Evolutionary conservation across 2,329 filamentous ascomycete species (phyloP).

Genomic region (Fusarium praegraminearum): DNA sequence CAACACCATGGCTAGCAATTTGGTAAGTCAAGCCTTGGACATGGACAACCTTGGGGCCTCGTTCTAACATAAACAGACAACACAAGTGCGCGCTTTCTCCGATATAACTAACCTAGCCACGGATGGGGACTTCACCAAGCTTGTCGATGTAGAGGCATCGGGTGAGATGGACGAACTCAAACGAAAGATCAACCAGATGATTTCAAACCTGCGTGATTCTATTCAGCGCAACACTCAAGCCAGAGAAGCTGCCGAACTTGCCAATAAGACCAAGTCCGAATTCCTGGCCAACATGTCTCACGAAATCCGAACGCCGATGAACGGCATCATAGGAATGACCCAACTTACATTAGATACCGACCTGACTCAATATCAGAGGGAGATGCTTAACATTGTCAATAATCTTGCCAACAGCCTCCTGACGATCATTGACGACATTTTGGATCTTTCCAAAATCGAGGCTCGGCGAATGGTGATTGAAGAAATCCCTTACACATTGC

Average conservation of each 20-base stretch:
- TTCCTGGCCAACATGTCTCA: constrained; percentile 99
- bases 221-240: constrained; percentile 97
- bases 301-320: constrained; percentile 97
- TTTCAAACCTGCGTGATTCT: constrained; percentile 92
- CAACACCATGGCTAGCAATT: constrained; percentile 86
- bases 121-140: constrained; percentile 95
- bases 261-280: constrained; percentile 98
- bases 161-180: constrained; percentile 99
- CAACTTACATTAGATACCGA: constrained; percentile 96
- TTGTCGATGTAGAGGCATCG: constrained; percentile 96
- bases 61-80: constrained; percentile 70
- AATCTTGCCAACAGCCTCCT: constrained; percentile 95
- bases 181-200: constrained; percentile 99
- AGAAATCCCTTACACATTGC: constrained; percentile 94
- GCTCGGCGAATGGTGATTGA: constrained; percentile 98
- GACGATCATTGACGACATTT: constrained; percentile 92
- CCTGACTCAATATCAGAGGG: constrained; percentile 92
- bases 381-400: constrained; percentile 99
- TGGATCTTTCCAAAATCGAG: constrained; percentile 85
- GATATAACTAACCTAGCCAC: constrained; percentile 99
- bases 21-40: constrained; percentile 57
- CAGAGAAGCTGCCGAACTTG: constrained; percentile 93
- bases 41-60: neutral
- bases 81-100: constrained; percentile 96
- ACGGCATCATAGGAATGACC: constrained; percentile 98